Evolutionary conservation across 345 rosid genomes (phyloP).

Genomic region (Melaleuca quinquenervia): DNA sequence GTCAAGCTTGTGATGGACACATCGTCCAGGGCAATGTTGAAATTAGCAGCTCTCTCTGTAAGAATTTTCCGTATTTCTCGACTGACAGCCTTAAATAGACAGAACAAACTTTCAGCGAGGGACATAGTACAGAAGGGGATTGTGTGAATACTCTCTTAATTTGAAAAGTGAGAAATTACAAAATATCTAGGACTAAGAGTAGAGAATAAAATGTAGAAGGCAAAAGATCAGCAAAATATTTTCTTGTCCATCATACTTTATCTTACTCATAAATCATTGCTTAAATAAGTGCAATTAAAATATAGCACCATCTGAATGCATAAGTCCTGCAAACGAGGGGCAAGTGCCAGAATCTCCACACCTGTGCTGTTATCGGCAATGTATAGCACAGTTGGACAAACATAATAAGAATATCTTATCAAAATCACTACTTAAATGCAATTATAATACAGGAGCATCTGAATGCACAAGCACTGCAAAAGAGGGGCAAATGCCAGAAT

Average conservation of each 20-base stretch:
- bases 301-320: neutral
- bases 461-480: neutral
- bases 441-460: neutral
- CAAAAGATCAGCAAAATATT: neutral
- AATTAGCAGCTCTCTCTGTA: constrained; percentile 69
- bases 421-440: neutral
- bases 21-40: constrained; percentile 75
- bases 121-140: neutral
- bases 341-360: neutral
- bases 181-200: neutral
- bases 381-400: neutral
- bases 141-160: neutral
- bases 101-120: neutral
- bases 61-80: constrained; percentile 80
- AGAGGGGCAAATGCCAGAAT: neutral
- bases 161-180: neutral
- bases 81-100: constrained; percentile 47
- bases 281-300: neutral
- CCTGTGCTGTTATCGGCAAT: neutral
- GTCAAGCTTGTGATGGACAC: constrained; percentile 83
- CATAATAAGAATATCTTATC: neutral
- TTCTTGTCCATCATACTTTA: neutral
- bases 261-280: neutral
- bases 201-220: neutral
- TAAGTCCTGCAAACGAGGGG: neutral